A percentile compares a stretch with the other conserved stretches of the same genome.
Evolutionary conservation across 164 flowering plant genomes (phyloP).

Genomic region (Houttuynia cordata): DNA sequence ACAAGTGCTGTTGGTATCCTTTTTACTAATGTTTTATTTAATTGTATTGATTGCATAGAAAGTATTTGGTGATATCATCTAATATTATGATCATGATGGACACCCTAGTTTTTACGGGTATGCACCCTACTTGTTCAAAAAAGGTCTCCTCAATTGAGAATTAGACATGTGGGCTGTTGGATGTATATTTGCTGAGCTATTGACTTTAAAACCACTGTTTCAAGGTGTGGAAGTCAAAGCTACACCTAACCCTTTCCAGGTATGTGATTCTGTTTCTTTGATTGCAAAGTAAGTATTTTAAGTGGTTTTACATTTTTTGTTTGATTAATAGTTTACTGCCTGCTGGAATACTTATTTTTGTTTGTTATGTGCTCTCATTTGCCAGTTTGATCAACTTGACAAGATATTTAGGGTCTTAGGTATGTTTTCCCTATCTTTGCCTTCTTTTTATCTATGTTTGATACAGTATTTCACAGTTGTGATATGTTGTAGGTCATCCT

Average conservation of each 20-base stretch:
- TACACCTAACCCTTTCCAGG: conserved; percentile 89
- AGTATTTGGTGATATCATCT: background rate
- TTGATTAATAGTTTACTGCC: background rate
- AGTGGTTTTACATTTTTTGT: background rate
- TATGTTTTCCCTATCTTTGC: conserved; percentile 12
- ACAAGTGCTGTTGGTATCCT: conserved; percentile 98
- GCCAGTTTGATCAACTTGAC: conserved; percentile 97
- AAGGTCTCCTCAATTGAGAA: conserved; percentile 6
- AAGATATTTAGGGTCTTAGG: conserved; percentile 94
- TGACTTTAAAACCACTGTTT: conserved; percentile 92
- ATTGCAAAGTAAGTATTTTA: background rate
- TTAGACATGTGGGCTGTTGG: conserved; percentile 99
- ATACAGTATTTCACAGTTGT: background rate
- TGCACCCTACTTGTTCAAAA: too few species aligned
- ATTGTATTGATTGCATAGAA: too few species aligned
- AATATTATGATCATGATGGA: background rate
- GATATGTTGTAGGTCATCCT: conserved; percentile 61
- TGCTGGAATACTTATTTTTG: background rate
- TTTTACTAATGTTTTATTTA: background rate
- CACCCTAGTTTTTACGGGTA: background rate
- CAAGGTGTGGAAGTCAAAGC: conserved; percentile 97
- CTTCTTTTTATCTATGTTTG: conserved; percentile 1
- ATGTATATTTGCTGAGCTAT: conserved; percentile 96
- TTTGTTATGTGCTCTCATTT: conserved; percentile 11
- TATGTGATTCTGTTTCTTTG: conserved; percentile 8